Percentiles rank a stretch among this genome's conserved stretches.
Evolutionary conservation across 306 rosid species (phyloP).

Genomic region (Pterocarpus santalinus): DNA sequence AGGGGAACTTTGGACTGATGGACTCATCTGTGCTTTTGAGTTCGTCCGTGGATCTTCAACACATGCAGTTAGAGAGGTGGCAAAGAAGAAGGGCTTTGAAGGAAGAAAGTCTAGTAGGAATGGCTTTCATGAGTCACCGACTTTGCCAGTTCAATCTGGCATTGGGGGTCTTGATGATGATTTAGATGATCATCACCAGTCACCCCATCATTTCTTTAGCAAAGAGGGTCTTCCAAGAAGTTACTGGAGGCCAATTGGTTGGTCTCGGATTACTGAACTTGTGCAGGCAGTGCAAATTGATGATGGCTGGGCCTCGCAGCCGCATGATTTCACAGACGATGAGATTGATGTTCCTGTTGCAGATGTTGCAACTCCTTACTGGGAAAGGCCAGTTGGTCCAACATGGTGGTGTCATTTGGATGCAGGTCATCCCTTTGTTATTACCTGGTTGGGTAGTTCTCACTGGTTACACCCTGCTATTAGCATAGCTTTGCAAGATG

Average conservation of each 20-base stretch:
- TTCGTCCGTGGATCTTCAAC: constrained; percentile 44
- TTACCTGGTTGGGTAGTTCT: constrained; percentile 76
- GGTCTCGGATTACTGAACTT: constrained; percentile 69
- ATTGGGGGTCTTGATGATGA: constrained; percentile 30
- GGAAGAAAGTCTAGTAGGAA: constrained; percentile 33
- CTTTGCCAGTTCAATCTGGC: constrained; percentile 27
- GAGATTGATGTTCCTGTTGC: constrained; percentile 61
- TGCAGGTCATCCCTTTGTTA: constrained; percentile 67
- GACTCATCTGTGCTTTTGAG: constrained; percentile 77
- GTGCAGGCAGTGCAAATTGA: constrained; percentile 54
- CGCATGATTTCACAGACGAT: constrained; percentile 48
- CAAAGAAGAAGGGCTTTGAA: constrained; percentile 45
- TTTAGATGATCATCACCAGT: constrained; percentile 20
- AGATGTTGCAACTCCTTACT: constrained; percentile 78
- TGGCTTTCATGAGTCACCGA: constrained; percentile 28
- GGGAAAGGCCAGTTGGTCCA: constrained; percentile 90
- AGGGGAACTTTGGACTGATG: constrained; percentile 65
- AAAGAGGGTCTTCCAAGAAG: constrained; percentile 53
- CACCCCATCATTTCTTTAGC: constrained; percentile 17
- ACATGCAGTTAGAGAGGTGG: constrained; percentile 39
- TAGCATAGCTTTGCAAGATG: constrained; percentile 79
- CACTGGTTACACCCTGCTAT: constrained; percentile 94
- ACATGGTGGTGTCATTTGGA: constrained; percentile 96
- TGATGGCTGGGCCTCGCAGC: constrained; percentile 49
- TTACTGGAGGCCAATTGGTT: constrained; percentile 72